Base-by-base conservation (phyloP, 495 filamentous ascomycete genomes). In the Penicillium longicatenatum region DNA sequence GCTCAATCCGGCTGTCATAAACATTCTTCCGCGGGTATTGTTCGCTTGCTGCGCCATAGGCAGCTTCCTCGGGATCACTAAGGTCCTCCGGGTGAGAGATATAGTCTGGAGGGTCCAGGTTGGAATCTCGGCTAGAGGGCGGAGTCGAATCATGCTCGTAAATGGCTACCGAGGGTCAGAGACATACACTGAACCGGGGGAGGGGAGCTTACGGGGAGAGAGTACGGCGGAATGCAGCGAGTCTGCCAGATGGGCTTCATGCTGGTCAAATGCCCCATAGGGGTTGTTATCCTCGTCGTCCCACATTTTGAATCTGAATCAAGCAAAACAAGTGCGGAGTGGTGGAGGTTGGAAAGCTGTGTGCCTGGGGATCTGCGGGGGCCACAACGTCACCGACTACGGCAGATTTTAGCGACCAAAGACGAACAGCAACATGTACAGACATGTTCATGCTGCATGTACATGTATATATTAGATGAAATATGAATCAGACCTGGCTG, bases 251-350 rank as follows among this genome's bases (percentile, higher is more conserved):
- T 84, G 84, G 46, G 90, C 89, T 69, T 94, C 89, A 58, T 86
- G 84, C 61, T 89, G 87, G 70, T 92, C 89, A 77, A 93, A 94
- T 72, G 89, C 90, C 61, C 90, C 91, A 69, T 96, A 96, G 10
- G 92, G 92, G 64, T 96, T 96, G 74, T 96, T 96, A 69, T 90
- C 87, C 74, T 96, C 92, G 79, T 95, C 92, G 81, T 96, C 92
- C 92, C 76, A 79, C 76, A 79, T 79, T 53, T 52, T 70, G 50
- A 44, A 43, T 26, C 49, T 44, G 47, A 63, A 60, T 67, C 54
- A 44, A 52, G 57, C 57, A 59, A 50, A 41, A 58, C 57, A 52
- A 54, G 57, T n/a, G 47, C 22, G 31, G 11, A 30, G 54, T 43
- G 48, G 49, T 57, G 50, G 35, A 55, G 53, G 37, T 54, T 42